phyloP scores from a whole-genome alignment of 2,329 filamentous ascomycete species.

The Cordyceps tenuipes region DNA sequence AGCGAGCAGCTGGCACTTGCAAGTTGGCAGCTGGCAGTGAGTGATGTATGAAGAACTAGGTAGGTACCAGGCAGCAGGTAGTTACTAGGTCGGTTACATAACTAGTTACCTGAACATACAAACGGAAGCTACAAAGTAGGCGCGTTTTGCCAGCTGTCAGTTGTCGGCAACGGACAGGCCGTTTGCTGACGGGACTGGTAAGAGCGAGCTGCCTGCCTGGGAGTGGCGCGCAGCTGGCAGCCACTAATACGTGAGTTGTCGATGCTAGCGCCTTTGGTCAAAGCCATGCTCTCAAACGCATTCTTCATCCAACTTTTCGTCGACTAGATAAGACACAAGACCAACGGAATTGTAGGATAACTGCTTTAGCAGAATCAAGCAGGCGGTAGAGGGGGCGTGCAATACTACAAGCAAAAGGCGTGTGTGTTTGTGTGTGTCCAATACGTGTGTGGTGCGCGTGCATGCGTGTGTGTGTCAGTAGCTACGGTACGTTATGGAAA shows the following conservation, averaged over 20 bases:
- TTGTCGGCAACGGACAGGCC: background rate
- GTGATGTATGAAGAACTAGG: too few species aligned
- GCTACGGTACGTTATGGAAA: too few species aligned
- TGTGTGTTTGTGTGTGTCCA: conserved; percentile 1
- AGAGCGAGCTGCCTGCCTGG: too few species aligned
- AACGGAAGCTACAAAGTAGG: background rate
- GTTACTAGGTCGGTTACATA: too few species aligned
- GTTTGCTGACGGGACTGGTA: background rate
- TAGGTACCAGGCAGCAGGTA: too few species aligned
- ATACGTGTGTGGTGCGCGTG: background rate
- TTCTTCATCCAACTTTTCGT: too few species aligned
- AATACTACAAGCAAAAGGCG: conserved; percentile 1
- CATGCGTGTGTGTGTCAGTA: background rate
- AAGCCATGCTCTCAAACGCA: background rate
- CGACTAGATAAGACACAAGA: too few species aligned
- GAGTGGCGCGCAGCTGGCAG: background rate
- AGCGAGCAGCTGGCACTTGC: background rate
- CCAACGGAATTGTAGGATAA: too few species aligned
- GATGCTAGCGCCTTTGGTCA: background rate
- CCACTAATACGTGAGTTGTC: background rate
- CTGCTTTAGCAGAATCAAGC: background rate
- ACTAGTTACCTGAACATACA: too few species aligned
- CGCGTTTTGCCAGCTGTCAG: background rate
- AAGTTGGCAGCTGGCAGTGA: conserved; percentile 2
- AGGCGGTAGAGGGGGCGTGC: conserved; percentile 3